Base-by-base conservation (phyloP, 192 early-diverging fungal genomes). In the Gonapodya sp. region DNA sequence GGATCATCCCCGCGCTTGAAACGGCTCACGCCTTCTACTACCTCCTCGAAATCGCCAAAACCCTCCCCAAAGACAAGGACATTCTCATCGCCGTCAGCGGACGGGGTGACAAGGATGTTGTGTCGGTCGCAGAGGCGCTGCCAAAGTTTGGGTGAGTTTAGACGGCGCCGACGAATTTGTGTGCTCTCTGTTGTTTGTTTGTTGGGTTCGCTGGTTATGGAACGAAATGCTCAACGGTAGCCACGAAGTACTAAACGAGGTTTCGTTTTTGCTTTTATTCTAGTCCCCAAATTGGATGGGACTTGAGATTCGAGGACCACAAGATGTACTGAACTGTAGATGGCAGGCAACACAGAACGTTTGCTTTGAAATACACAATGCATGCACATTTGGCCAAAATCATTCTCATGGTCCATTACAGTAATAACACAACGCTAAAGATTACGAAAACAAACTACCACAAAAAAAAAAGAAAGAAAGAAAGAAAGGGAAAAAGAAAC, bases 81-180 rank as follows among this genome's bases (percentile, higher is more conserved):
- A 87, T 99, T 73, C 89, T 98, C 18, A 90, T 99, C 46, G 96
- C 95, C 81, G 84, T 99, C 36, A 93, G 91, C 82, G 96, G 97
- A 35, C 90, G 97, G 36, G 97, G 97, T 79, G 97, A 99, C 89
- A 99, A 98, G 89, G 97, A 99, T 84, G 94, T 99, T 82, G 86
- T 93, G 81, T 94, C 95, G 18, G 96, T 72, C 79, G 93, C 93
- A 1, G 95, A 97, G 85, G 91, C 91, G 16, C 86, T 99, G 80
- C 96, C 97, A 14, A 94, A 87, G 80, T 87, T 97, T 79, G 96
- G 97, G 30, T 32, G 34, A 2, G 75, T 77, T 77, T 8, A 16
- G 8, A 24, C 46, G 46, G 46, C 24, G 8, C 8, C 24, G 46
- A 16, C 24, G 8, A 64, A 24, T 64, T 16, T 24, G 8, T 64